Evolutionary conservation across 768 basidiomycete genomes (phyloP), one percentile per base, ranked within the genome.

Genomic region (Trametes coccinea): DNA sequence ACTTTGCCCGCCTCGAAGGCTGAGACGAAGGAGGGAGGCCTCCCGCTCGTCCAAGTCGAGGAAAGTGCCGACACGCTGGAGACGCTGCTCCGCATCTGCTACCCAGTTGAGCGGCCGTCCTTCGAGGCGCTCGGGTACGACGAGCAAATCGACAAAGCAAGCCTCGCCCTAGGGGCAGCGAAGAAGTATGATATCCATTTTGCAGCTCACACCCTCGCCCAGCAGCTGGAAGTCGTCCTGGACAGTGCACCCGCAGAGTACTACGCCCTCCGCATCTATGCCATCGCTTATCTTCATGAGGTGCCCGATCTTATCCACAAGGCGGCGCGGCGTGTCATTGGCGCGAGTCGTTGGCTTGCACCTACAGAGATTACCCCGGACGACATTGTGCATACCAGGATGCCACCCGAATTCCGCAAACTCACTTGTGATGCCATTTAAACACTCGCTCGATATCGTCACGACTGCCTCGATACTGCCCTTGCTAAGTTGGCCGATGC

Each of bases 131-230:
- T 22, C 22, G 22, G 22, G 22, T 22, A 22, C 22, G 22, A 22
- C 22, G 22, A 22, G 22, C 22, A 22, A 37, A 5, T 60, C 33
- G 53, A 62, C 11, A 51, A 56, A 9, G 13, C 67, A n/a, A 31
- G 40, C 5, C 46, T 43, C 30, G 66, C 65, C 16, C n/a, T 67
- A 11, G 60, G 47, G 10, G 67, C 67, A 3, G 67, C 67, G 13
- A 33, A 59, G 16, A 64, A 66, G 41, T 68, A 66, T 53, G 57
- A 59, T 14, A 59, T 65, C 46, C 9, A 34, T 1, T 45, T 43
- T 27, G 62, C 46, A 4, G 50, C 34, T 4, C 34, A 45, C 9
- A 27, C 30, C 6, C 46, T 64, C 5, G 16, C 14, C 5, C 10
- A 27, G n/a, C 22, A 9, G 30, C 51, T 66, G n/a, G 29, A 33